Base-by-base conservation (phyloP, 441 rosid genomes). In the Jatropha multifida region DNA sequence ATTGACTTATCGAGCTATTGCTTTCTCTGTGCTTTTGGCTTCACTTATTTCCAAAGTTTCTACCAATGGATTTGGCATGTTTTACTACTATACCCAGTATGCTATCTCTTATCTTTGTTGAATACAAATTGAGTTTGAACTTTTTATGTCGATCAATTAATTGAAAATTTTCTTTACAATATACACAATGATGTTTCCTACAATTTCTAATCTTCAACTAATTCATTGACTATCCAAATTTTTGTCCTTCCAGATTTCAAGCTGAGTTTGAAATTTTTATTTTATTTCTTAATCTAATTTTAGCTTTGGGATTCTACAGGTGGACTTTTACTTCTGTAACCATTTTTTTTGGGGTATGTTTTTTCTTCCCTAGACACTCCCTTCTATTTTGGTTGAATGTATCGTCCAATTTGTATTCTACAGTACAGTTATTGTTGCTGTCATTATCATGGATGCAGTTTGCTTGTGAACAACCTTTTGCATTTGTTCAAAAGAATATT, bases 1-100 rank as follows among this genome's bases (percentile, higher is more conserved):
- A 79, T 87, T 95, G 73, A 87, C 84, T 82, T 93, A 89, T 71
- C 80, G 99, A 82, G 79, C 85, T 23, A 49, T 85, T 72, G 90
- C 94, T 70, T 92, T 95, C 80, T 67, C 81, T 73, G 83, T 92
- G 81, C 97, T 93, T 73, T 73, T 92, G 55, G 65, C 76, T 0
- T 67, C 89, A 78, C 80, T 88, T 23, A 72, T 83, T 55, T 86
- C 74, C 84, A 87, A 82, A 56, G 76, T 86, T 55, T 74, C 85
- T 75, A 56, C 72, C 4, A 90, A 85, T 79, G 98, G 98, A 49
- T 87, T 86, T 70, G 77, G 78, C 86, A 88, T 90, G 73, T 92
- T 82, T 84, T 90, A 78, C 89, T 95, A 82, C 83, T 95, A 95
- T 71, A 93, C 99, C 4, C 94, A 87, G 99, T 93, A 91, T 86